A percentile compares a stretch with the other conserved stretches of the same genome.
Conservation (phyloP, 768 basidiomycete species). For the Phaffia tasmanica region DNA sequence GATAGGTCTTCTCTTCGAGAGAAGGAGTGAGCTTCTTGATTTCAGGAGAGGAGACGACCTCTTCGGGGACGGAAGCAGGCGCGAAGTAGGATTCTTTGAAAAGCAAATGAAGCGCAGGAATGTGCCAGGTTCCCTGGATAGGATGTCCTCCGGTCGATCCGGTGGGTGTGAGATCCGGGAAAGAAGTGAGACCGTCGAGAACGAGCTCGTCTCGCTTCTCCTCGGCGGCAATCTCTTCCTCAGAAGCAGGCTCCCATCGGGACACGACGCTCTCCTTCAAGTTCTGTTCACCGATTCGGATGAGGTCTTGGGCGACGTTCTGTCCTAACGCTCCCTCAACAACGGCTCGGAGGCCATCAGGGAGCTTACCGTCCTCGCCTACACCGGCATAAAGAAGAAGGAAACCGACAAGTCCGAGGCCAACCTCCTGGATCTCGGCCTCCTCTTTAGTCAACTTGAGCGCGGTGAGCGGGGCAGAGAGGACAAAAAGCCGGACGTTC, state of each 20-base stretch:
- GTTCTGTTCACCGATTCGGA: slow-evolving; percentile 48
- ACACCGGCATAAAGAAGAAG: slow-evolving; percentile 53
- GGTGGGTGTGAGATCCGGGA: slow-evolving; percentile 43
- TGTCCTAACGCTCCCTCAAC: slow-evolving; percentile 43
- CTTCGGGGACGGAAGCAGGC: neutral
- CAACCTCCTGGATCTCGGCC: slow-evolving; percentile 51
- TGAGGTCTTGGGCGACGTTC: slow-evolving; percentile 38
- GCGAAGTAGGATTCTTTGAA: slow-evolving; percentile 23
- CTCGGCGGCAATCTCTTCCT: slow-evolving; percentile 35
- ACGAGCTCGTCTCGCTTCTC: slow-evolving; percentile 34
- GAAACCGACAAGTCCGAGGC: slow-evolving; percentile 55
- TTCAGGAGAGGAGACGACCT: neutral
- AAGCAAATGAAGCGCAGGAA: slow-evolving; percentile 52
- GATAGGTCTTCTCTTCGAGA: slow-evolving; percentile 73
- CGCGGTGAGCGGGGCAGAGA: slow-evolving; percentile 29
- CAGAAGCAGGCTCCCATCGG: slow-evolving; percentile 36
- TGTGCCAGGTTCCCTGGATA: slow-evolving; percentile 50
- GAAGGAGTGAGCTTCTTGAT: slow-evolving; percentile 47
- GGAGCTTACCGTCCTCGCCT: slow-evolving; percentile 27
- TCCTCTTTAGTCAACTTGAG: slow-evolving; percentile 46
- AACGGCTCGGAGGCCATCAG: slow-evolving; percentile 40
- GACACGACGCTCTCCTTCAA: slow-evolving; percentile 53
- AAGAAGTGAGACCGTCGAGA: slow-evolving; percentile 20
- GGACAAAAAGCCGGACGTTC: slow-evolving; percentile 40
- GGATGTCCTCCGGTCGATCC: slow-evolving; percentile 61